Conservation (phyloP, 306 rosid genomes). For the Myrica gale region DNA sequence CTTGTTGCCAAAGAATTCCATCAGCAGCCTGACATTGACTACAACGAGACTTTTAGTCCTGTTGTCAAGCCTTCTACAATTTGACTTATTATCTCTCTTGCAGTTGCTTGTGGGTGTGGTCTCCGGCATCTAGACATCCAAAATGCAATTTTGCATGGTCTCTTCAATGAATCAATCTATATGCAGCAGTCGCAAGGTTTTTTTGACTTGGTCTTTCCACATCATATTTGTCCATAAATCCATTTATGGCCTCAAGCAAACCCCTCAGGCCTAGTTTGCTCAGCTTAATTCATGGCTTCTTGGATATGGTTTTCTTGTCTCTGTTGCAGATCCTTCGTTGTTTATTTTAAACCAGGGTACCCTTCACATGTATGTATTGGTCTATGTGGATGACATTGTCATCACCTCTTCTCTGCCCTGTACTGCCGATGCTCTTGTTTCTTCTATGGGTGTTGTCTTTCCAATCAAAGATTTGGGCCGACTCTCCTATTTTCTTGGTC, state of each 20-base stretch:
- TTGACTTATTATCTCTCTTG: not conserved
- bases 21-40: not conserved
- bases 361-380: too few relatives aligned
- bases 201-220: not conserved
- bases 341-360: too few relatives aligned
- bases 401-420: not conserved
- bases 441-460: not conserved
- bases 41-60: not conserved
- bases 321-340: not conserved
- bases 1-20: not conserved
- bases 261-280: not conserved
- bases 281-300: not conserved
- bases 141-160: too few relatives aligned
- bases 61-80: not conserved
- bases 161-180: not conserved
- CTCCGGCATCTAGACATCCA: not conserved
- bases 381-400: too few relatives aligned
- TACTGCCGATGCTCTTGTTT: not conserved
- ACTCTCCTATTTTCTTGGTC: not conserved
- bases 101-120: not conserved
- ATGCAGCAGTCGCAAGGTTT: not conserved
- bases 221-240: not conserved
- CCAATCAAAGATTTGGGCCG: not conserved
- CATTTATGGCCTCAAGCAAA: not conserved
- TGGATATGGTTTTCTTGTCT: not conserved